phyloP scores from a whole-genome alignment of 2,329 filamentous ascomycete genomes.

The Drechmeria coniospora region DNA sequence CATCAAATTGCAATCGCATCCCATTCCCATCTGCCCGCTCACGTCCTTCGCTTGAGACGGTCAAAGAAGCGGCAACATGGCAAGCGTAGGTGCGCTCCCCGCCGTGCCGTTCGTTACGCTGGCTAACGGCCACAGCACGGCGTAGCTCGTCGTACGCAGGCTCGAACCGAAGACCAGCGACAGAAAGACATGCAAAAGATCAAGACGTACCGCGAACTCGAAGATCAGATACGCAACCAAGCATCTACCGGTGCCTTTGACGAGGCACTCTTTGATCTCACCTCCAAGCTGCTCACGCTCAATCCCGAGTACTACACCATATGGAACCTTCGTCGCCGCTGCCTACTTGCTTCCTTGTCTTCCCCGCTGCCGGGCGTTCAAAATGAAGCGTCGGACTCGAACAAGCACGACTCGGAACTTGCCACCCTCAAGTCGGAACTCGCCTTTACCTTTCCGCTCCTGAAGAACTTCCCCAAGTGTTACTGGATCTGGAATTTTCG shows the following conservation, averaged over 20 bases:
- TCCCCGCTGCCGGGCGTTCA: no score
- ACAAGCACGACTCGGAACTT: no score
- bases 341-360: slow-evolving; percentile 43
- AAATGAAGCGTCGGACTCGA: no score
- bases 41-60: no score
- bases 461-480: slow-evolving; percentile 83
- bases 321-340: slow-evolving; percentile 76
- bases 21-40: no score
- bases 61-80: no score
- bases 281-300: slow-evolving; percentile 55
- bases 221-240: slow-evolving; percentile 38
- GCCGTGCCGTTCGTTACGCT: no score
- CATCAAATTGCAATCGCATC: no score
- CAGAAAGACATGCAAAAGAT: slow-evolving; percentile 58
- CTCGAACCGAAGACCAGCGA: slow-evolving; percentile 48
- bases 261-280: slow-evolving; percentile 46
- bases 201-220: slow-evolving; percentile 52
- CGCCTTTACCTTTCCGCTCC: slow-evolving; percentile 65
- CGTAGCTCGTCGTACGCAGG: slow-evolving; percentile 47
- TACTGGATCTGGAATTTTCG: slow-evolving; percentile 99
- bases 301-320: slow-evolving; percentile 86
- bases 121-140: no score
- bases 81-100: no score
- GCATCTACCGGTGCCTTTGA: slow-evolving; percentile 24
- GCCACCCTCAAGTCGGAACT: slow-evolving; percentile 67